A percentile compares a stretch with the other conserved stretches of the same genome.
phyloP scores from a whole-genome alignment of 495 filamentous ascomycete genomes.

The Alectoria sarmentosa region DNA sequence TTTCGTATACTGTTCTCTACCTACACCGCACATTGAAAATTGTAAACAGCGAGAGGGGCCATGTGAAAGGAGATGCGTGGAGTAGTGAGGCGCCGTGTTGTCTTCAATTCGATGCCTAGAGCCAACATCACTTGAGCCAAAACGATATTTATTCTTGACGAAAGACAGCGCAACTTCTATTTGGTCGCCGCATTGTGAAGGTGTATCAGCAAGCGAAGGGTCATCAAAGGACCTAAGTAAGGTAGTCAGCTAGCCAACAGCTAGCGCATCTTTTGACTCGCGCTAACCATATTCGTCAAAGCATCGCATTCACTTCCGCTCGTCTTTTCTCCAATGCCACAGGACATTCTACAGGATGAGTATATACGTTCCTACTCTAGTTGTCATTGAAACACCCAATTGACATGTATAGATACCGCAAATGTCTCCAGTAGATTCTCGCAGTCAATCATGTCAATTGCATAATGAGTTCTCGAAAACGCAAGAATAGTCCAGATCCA shows the following conservation, averaged over 20 bases:
- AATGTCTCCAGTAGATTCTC: neutral
- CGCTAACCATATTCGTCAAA: neutral
- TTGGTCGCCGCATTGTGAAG: neutral
- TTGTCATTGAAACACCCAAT: neutral
- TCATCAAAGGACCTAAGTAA: neutral
- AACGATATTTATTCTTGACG: neutral
- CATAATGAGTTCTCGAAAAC: constrained; percentile 28
- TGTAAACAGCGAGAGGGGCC: neutral
- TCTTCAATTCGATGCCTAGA: neutral
- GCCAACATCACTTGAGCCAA: neutral
- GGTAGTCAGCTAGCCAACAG: neutral
- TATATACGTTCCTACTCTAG: neutral
- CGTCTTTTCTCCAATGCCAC: neutral
- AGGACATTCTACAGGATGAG: neutral
- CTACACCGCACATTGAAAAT: neutral
- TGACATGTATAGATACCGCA: neutral
- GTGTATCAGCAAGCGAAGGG: neutral
- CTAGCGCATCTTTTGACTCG: neutral
- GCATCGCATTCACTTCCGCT: constrained; percentile 7
- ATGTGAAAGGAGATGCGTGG: neutral
- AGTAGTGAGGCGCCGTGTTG: neutral
- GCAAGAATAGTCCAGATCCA: constrained; percentile 20
- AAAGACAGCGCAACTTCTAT: neutral
- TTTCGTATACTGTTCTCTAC: neutral
- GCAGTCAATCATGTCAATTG: constrained; percentile 12